Base-by-base conservation (phyloP, 2,329 filamentous ascomycete species). In the Beauveria caledonica region DNA sequence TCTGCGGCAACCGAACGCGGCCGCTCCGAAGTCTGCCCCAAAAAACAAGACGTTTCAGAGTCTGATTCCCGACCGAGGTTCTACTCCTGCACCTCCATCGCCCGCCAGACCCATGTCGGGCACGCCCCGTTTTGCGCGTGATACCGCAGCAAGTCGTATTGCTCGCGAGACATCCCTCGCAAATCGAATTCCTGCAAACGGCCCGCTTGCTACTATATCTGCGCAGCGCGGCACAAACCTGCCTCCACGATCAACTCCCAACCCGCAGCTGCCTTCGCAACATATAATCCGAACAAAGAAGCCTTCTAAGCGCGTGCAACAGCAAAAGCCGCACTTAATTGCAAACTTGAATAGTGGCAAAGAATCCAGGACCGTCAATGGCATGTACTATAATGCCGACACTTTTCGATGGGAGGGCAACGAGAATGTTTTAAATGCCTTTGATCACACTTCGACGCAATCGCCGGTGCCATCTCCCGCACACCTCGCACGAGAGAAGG, bases 381-480 rank as follows among this genome's bases (percentile, higher is more conserved):
- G 93, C 64, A 99, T 99, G 94, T 87, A 86, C 59, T 99, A 96
- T 72, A 97, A 99, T 69, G 90, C 94, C 7, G 79, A 82, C 29
- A 89, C 90, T 9, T 94, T 87, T 69, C 83, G 86, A 54, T 99
- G 94, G 94, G 94, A 99, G 78, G 94, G 94, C 57, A 99, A 99
- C 68, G 94, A 99, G 71, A 93, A 91, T 67, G 88, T 82, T 39
- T 78, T 96, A 58, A 82, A 83, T 64, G 84, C 86, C 5, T 99
- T 99, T 73, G 92, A 96, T 58, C 73, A 80, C 59, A 77, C 85
- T 4, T 33, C 23, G 6, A 72, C 82, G 2, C 82, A 84, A 2
- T 80, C 80, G 0, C 78, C 79, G 10, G 64, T 68, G 3, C 66
- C 70, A 19, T 63, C 64, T 5, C 63, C 65, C 6, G 70, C 77